phyloP scores from a whole-genome alignment of 2,329 filamentous ascomycete genomes.

The Conoideocrella luteorostrata region DNA sequence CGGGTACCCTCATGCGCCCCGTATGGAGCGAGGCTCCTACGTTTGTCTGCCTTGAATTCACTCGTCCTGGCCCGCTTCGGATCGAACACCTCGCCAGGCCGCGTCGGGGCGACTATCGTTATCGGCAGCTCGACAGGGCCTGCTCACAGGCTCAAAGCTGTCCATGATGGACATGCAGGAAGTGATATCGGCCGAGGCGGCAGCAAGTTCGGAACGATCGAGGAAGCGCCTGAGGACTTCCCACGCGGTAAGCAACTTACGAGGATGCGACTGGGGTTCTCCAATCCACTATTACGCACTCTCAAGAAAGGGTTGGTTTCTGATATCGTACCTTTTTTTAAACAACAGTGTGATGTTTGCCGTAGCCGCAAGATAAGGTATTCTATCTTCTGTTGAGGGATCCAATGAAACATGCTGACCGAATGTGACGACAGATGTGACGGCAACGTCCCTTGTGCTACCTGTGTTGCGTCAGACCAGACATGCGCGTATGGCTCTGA shows the following conservation, averaged over 20 bases:
- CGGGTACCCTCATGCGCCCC: no score
- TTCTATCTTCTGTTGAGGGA: not conserved
- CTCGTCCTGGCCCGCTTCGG: constrained; percentile 25
- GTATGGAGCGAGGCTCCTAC: no score
- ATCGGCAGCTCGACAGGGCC: not conserved
- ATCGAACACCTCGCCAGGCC: constrained; percentile 13
- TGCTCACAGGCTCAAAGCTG: not conserved
- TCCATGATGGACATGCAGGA: constrained; percentile 10
- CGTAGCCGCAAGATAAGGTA: constrained; percentile 41
- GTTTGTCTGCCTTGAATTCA: constrained; percentile 4
- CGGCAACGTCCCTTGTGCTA: constrained; percentile 37
- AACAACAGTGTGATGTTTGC: constrained; percentile 40
- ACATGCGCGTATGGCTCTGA: constrained; percentile 37
- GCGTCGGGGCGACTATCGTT: not conserved
- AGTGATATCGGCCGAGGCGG: constrained; percentile 19
- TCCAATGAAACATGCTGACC: not conserved
- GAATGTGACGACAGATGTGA: constrained; percentile 33
- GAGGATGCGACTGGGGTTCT: constrained; percentile 35
- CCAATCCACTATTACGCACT: constrained; percentile 30
- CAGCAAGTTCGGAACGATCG: constrained; percentile 21
- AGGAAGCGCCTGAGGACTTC: constrained; percentile 36
- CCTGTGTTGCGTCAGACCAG: constrained; percentile 28
- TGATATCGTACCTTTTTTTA: not conserved
- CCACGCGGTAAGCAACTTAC: constrained; percentile 32
- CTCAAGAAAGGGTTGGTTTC: not conserved